These are phyloP conservation scores for Globisporangium radiosum DNA, from an alignment of 352 stramenopile species.

Conservation along the genomic window DNA sequence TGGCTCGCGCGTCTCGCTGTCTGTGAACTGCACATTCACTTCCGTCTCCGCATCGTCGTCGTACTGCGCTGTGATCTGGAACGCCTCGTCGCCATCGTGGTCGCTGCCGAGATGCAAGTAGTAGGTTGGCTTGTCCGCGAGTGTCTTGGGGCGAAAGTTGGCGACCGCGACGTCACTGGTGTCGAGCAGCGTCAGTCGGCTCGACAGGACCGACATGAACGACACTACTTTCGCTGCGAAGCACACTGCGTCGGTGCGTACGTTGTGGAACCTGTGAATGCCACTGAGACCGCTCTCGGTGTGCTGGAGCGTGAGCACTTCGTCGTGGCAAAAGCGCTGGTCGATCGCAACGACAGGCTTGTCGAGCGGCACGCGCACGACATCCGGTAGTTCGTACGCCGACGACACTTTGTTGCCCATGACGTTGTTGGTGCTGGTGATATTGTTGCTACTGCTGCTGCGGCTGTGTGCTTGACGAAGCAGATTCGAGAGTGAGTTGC, in stretches of 20 bases:
- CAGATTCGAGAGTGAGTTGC: too few relatives aligned
- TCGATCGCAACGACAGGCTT: neutral
- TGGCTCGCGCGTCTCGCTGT: neutral
- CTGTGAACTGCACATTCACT: neutral
- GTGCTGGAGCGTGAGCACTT: neutral
- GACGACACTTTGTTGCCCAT: neutral
- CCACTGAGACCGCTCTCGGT: neutral
- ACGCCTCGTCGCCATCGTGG: neutral
- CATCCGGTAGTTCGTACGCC: neutral
- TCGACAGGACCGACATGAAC: neutral
- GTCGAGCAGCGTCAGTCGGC: neutral
- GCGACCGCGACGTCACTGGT: neutral
- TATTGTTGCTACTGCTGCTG: too few relatives aligned
- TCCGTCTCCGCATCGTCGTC: neutral
- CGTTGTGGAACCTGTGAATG: neutral
- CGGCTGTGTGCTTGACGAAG: too few relatives aligned
- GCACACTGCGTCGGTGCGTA: neutral
- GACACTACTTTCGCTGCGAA: slow-evolving; percentile 3
- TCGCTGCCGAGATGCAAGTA: neutral
- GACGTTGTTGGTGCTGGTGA: too few relatives aligned
- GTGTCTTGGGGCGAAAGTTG: neutral
- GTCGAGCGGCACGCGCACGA: neutral
- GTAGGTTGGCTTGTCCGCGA: neutral
- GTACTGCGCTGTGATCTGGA: slow-evolving; percentile 3
- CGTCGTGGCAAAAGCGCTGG: neutral